Evolutionary conservation across 768 basidiomycete species (phyloP), one percentile per base, ranked within the genome.

Genomic region (Lentinula sp.): DNA sequence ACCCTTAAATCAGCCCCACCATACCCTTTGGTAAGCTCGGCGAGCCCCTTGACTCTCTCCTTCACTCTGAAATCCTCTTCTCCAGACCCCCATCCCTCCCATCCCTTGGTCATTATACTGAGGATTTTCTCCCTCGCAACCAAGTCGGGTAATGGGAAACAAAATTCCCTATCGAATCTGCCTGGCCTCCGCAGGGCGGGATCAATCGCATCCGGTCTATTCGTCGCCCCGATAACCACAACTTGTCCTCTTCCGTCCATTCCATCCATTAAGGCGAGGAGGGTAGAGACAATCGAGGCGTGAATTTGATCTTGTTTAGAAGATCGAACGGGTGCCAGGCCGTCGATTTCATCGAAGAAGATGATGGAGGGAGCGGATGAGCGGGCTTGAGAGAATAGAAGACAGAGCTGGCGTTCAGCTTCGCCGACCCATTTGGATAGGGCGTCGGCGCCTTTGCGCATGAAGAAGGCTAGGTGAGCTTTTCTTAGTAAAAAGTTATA

Each of bases 271-370:
- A 98, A 80, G 2, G 97, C 96, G 2, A 99, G 80, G 8, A 98
- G 80, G 0, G 97, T 98, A 55, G 91, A 93, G 6, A 99, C 97
- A 65, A 99, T 95, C 35, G 92, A 95, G 1, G 97, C 97, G 70
- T 98, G 97, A 60, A 98, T 98, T 73, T 99, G 96, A 71, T 98
- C 97, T 68, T 98, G 97, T 69, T 98, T 98, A n/a, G 93, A 91
- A n/a, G 94, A 96, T 50, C 97, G 88, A 2, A 98, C 96, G 1
- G 97, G 97, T 11, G 97, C 97, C 18, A 99, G 85, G 65, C 96
- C 97, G 69, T 99, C 97, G 66, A 99, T 98, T 75, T 99, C 97
- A 70, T 99, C 97, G 71, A 99, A 98, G 78, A 99, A 99, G 69
- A 99, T 98, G 73, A 98, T 98, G 65, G 88, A 91, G 0, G 97